A percentile compares a stretch with the other conserved stretches of the same genome.
phyloP scores from a whole-genome alignment of 192 early-diverging fungal species.

The Paraglomus brasilianum region DNA sequence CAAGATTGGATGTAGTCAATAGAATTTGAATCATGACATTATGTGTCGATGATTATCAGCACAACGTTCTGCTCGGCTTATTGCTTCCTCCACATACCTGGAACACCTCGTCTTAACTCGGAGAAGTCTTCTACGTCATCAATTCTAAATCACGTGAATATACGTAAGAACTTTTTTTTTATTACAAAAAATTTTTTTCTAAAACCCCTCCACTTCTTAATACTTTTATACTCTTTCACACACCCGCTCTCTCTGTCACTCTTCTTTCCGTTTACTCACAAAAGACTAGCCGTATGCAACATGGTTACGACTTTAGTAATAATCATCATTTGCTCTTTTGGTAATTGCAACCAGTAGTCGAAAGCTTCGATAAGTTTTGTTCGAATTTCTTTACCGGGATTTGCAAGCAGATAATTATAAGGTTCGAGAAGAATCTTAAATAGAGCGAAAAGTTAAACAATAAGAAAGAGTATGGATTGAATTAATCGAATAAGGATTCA shows the following conservation, averaged over 20 bases:
- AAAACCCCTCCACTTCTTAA: too few species aligned
- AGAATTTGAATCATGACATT: background rate
- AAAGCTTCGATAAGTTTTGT: constrained; percentile 91
- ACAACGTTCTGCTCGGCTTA: background rate
- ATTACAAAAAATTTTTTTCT: too few species aligned
- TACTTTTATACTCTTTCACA: too few species aligned
- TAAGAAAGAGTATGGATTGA: too few species aligned
- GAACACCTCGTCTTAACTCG: constrained; percentile 79
- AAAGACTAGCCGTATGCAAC: constrained; percentile 91
- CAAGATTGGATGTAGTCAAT: constrained; percentile 9
- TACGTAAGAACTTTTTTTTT: too few species aligned
- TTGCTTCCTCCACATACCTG: constrained; percentile 43
- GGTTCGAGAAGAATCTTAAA: constrained; percentile 86
- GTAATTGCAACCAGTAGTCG: constrained; percentile 82
- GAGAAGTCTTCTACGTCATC: constrained; percentile 98
- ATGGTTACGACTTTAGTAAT: constrained; percentile 88
- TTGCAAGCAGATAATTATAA: constrained; percentile 78
- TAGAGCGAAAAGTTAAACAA: too few species aligned
- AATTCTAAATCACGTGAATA: constrained; percentile 51
- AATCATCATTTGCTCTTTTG: constrained; percentile 57
- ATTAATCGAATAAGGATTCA: too few species aligned
- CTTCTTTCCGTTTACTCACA: constrained; percentile 51
- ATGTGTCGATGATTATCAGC: background rate
- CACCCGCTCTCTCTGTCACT: too few species aligned
- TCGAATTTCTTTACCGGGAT: constrained; percentile 94